phyloP scores from a whole-genome alignment of 1,284 basidiomycete species.

The Ceratobasidium sp. region DNA sequence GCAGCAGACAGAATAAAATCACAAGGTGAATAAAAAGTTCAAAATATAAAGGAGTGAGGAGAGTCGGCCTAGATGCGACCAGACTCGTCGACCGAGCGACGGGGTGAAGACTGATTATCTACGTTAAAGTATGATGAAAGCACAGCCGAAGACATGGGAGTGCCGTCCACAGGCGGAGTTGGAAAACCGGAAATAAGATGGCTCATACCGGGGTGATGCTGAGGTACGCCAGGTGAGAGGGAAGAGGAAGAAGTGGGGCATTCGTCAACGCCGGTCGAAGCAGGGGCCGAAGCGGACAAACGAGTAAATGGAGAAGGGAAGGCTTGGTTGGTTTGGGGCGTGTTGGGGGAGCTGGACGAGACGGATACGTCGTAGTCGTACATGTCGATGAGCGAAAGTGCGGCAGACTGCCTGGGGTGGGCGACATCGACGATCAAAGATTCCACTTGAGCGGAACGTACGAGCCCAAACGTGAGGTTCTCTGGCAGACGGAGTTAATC shows the following conservation, averaged over 20 bases:
- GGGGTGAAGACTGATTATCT: constrained; percentile 25
- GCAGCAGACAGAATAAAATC: background rate
- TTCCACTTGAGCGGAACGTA: constrained; percentile 29
- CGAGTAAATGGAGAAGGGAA: background rate
- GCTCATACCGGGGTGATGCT: constrained; percentile 16
- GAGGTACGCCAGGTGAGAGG: no score
- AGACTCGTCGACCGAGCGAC: constrained; percentile 34
- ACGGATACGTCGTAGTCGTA: constrained; percentile 33
- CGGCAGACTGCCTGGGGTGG: constrained; percentile 15
- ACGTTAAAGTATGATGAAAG: constrained; percentile 33
- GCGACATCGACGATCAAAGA: constrained; percentile 10
- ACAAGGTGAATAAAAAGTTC: constrained; percentile 20
- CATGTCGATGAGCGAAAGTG: constrained; percentile 39
- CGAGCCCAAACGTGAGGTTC: constrained; percentile 34
- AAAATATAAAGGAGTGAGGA: background rate
- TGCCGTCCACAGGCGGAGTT: constrained; percentile 11
- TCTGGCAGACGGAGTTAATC: constrained; percentile 3
- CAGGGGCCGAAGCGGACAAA: background rate
- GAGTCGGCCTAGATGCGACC: background rate
- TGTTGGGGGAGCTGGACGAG: constrained; percentile 31
- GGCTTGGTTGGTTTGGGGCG: constrained; percentile 13
- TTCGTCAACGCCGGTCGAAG: background rate
- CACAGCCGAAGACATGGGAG: constrained; percentile 12
- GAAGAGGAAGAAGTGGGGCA: background rate
- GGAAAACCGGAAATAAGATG: constrained; percentile 18